Evolutionary conservation across 169 alveolate genomes (phyloP), one percentile per base, ranked within the genome.

Genomic region (Theileria sp.): DNA sequence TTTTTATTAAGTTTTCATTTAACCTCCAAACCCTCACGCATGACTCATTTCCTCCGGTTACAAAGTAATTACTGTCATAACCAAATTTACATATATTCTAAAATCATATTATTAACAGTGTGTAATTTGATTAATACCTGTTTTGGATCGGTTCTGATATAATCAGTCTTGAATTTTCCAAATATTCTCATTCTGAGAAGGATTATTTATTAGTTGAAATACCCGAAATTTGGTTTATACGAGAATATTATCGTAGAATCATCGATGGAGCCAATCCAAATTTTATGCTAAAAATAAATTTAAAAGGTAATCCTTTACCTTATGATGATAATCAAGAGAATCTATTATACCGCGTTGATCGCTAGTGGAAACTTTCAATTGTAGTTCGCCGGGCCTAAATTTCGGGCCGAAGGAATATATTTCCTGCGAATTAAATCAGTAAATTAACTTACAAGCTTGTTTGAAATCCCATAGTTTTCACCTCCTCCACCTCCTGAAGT

Each of bases 401-500:
- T 75, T 38, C 0, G 66, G 62, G 12, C 62, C 75, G 15, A 77
- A 38, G n/a, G 21, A 71, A 60, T 85, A 73, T 32, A 85, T 60
- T 44, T 85, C 91, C 91, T 80, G 34, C 26, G 30, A 66, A 26
- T 23, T 61, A 21, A 75, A 80, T 65, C 23, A 68, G 60, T 58
- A 15, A 68, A 64, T 58, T 50, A 72, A 21, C 91, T 34, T 75
- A 87, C 94, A 56, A 91, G 67, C 32, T 80, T 50, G 84, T 91
- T 89, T 60, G 77, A 87, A 19, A 91, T 91, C 17, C 94, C 94
- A 38, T 87, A 91, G 44, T 68, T 87, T 64, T 87, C 79, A 4
- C 94, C 94, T 54, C 94, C 94, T 23, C 94, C 94, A 19, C 94
- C 94, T 26, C 94, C 94, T 26, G 94, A 91, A n/a, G 93, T 81